Evolutionary conservation across 2,329 filamentous ascomycete species (phyloP), one percentile per base, ranked within the genome.

Genomic region (Cladosporium sphaerospermum): DNA sequence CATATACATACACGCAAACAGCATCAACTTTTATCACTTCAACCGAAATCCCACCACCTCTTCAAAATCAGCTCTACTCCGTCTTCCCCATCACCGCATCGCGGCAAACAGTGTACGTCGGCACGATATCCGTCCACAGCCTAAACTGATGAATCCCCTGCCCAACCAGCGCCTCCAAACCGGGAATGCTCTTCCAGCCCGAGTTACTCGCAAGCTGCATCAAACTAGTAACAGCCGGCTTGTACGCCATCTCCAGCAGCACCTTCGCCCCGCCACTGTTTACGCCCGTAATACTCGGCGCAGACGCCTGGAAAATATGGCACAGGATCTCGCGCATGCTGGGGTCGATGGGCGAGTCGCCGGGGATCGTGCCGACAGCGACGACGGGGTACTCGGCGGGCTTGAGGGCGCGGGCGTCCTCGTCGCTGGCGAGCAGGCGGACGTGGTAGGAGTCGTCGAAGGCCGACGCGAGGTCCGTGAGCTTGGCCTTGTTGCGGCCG

Each of bases 241-340:
- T 95, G 71, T 99, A 99, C 2, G 93, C 92, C 91, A 99, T 96
- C 70, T 99, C 93, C 3, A 97, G 73, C 56, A 97, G 72, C 10
- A 93, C 80, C 9, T 32, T 44, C 1, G 28, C 33, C 23, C 71
- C 71, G 5, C 70, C 70, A 48, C 71, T 71, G 19, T 67, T 67
- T 47, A 67, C 58, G 3, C 57, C 61, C 64, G 67, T 62, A 52
- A 63, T 56, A 63, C 68, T 58, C 61, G 67, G 56, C 64, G 71
- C 54, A 74, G 72, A n/a, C 63, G 64, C 67, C 19, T 69, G 65
- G 57, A 84, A 81, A 54, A 84, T 68, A 3, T 69, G 62, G 58
- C 73, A 73, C 13, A 96, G 72, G 1, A 87, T 76, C 60, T 84
- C 81, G 18, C 80, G 78, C 70, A 96, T 84, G 9, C 71, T 73